A percentile compares a stretch with the other conserved stretches of the same genome.
These are phyloP conservation scores for Hericium rajendrae DNA, from an alignment of 768 basidiomycete species.

Conservation along the genomic window DNA sequence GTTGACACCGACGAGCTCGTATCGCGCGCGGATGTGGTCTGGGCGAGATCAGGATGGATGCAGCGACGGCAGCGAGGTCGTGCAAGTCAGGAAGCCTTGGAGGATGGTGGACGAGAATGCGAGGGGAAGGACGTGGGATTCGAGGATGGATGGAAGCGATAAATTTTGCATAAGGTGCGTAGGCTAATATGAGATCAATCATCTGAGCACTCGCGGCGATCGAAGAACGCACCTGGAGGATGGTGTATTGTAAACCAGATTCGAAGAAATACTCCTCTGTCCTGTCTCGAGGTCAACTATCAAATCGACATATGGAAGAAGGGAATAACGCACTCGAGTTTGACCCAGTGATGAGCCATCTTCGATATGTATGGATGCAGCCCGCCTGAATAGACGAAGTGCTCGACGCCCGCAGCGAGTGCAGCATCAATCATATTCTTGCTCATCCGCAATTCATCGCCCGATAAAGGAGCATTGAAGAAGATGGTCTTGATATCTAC, in stretches of 20 bases:
- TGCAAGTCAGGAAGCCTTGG: slow-evolving; percentile 25
- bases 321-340: slow-evolving; percentile 6
- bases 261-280: slow-evolving; percentile 29
- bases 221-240: too few relatives aligned
- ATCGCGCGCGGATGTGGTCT: slow-evolving; percentile 24
- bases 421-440: slow-evolving; percentile 13
- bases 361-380: slow-evolving; percentile 11
- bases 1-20: slow-evolving; percentile 26
- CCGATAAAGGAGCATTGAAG: slow-evolving; percentile 10
- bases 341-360: slow-evolving; percentile 10
- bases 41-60: slow-evolving; percentile 19
- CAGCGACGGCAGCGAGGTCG: slow-evolving; percentile 22
- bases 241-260: slow-evolving; percentile 27
- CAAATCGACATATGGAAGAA: too few relatives aligned
- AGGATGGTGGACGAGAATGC: slow-evolving; percentile 18
- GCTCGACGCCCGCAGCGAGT: slow-evolving; percentile 10
- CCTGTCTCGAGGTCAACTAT: slow-evolving; percentile 6
- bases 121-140: slow-evolving; percentile 11
- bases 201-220: too few relatives aligned
- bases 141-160: slow-evolving; percentile 8
- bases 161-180: slow-evolving; percentile 28
- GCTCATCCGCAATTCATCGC: slow-evolving; percentile 8
- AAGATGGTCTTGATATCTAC: slow-evolving; percentile 4
- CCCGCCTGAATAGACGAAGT: slow-evolving; percentile 12
- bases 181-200: too few relatives aligned